Percentiles rank a stretch among this genome's conserved stretches.
These are phyloP conservation scores for Vanrija pseudolonga DNA, from an alignment of 1,284 basidiomycete species.

Conservation along the genomic window DNA sequence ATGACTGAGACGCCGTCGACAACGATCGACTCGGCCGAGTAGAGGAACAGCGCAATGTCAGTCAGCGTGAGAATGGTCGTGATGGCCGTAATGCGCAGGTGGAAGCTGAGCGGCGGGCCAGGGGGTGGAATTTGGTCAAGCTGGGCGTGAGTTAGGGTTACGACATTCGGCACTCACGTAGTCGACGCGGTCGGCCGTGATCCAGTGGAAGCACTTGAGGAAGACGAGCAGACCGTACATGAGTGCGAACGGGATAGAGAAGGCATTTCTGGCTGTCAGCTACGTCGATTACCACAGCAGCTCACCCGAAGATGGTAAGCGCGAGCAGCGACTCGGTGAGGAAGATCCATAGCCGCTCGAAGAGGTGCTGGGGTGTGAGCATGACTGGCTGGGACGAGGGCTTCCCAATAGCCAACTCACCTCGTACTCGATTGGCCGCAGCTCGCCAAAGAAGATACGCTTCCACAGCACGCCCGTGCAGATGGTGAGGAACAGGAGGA, in stretches of 20 bases:
- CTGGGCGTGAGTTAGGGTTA: conserved; percentile 51
- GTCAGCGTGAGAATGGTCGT: conserved; percentile 32
- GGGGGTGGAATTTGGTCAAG: conserved; percentile 95
- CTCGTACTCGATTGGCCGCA: conserved; percentile 88
- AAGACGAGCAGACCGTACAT: conserved; percentile 91
- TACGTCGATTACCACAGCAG: conserved; percentile 13
- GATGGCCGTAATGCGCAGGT: conserved; percentile 67
- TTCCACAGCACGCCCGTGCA: conserved; percentile 74
- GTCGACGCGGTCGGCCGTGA: conserved; percentile 90
- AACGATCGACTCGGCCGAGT: conserved; percentile 35
- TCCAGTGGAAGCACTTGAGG: conserved; percentile 97
- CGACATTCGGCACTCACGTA: conserved; percentile 62
- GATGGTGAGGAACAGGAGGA: conserved; percentile 73
- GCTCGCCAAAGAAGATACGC: conserved; percentile 83
- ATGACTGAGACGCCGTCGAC: conserved; percentile 66
- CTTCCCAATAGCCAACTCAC: conserved; percentile 56
- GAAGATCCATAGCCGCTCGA: conserved; percentile 95
- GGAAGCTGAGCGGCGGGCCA: conserved; percentile 74
- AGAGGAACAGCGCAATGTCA: conserved; percentile 38
- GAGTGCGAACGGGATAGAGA: conserved; percentile 84
- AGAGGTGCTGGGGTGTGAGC: conserved; percentile 65
- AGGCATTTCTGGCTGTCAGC: conserved; percentile 59
- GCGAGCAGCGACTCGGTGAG: conserved; percentile 93
- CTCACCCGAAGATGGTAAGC: conserved; percentile 83
- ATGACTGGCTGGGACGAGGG: neutral